Conservation (phyloP, 148 eudicot genomes). For the Polygonum maritimum region DNA sequence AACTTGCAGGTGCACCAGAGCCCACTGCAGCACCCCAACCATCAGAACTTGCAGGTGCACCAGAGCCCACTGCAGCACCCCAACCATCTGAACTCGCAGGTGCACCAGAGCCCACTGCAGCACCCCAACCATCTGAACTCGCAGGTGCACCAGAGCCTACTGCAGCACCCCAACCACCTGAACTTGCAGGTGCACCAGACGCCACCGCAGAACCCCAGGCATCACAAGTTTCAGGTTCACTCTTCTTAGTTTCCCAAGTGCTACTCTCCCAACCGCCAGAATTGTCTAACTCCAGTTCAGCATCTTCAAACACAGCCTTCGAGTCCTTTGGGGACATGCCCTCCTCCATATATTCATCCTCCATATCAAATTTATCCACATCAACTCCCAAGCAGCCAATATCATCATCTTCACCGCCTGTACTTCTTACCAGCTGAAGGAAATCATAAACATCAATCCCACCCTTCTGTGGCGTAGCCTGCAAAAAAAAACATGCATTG, state of each 20-base stretch:
- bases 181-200: not conserved
- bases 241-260: constrained; percentile 15
- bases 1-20: not conserved
- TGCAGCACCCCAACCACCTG: not conserved
- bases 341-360: constrained; percentile 39
- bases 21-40: constrained; percentile 9
- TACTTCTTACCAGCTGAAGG: constrained; percentile 53
- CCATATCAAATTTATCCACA: constrained; percentile 43
- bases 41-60: not conserved
- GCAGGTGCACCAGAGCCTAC: not conserved
- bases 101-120: not conserved
- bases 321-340: constrained; percentile 56
- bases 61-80: constrained; percentile 5
- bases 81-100: constrained; percentile 9
- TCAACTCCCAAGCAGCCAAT: constrained; percentile 75
- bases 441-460: constrained; percentile 64
- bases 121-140: not conserved
- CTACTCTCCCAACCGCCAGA: constrained; percentile 22
- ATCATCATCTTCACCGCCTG: constrained; percentile 27
- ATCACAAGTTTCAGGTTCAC: constrained; percentile 5
- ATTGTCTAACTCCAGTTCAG: constrained; percentile 23
- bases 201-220: constrained; percentile 12
- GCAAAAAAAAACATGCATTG: constrained; percentile 9
- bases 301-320: constrained; percentile 64
- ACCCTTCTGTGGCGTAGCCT: constrained; percentile 40